Evolutionary conservation across 192 early-diverging fungal species (phyloP).

Genomic region (Coemansia sp.): DNA sequence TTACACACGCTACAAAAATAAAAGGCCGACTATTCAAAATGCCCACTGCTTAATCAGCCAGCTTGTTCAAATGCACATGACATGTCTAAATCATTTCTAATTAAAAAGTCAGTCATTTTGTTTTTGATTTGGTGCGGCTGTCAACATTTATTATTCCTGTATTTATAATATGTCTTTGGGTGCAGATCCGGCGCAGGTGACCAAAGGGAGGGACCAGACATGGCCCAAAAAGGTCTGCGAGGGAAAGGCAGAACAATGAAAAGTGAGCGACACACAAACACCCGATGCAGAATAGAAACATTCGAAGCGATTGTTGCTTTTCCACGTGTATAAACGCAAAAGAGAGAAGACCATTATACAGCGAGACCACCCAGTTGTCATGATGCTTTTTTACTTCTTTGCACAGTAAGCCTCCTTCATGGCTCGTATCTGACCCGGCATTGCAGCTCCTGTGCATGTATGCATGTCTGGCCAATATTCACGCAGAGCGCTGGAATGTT

Average conservation of each 20-base stretch:
- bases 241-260: constrained; percentile 1
- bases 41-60: too few species aligned
- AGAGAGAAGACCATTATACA: neutral
- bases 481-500: neutral
- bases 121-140: too few species aligned
- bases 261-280: neutral
- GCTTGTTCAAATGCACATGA: too few species aligned
- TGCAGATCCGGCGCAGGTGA: neutral
- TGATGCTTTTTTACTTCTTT: neutral
- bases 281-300: neutral
- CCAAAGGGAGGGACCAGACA: neutral
- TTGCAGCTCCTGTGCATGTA: neutral
- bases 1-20: too few species aligned
- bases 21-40: too few species aligned
- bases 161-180: neutral
- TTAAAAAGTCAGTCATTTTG: too few species aligned
- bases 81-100: too few species aligned
- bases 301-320: neutral
- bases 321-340: constrained; percentile 1
- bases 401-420: neutral
- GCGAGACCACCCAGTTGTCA: neutral
- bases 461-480: neutral
- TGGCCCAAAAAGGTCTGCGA: neutral
- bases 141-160: too few species aligned
- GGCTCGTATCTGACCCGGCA: neutral